Evolutionary conservation across 2,329 filamentous ascomycete genomes (phyloP).

Genomic region (Fusarium virguliforme): DNA sequence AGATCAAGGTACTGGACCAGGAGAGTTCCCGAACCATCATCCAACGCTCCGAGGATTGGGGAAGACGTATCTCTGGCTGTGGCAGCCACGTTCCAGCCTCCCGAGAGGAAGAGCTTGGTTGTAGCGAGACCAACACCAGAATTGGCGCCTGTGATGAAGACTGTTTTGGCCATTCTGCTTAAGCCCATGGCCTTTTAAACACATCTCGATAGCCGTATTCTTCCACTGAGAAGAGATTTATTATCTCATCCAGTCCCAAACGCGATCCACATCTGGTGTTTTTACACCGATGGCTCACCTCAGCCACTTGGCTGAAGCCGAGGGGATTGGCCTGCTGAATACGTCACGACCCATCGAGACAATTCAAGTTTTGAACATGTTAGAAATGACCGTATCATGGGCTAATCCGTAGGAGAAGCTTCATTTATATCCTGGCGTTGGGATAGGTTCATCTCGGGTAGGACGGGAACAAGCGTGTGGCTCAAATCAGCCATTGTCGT

Average conservation of each 20-base stretch:
- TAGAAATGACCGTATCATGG: not conserved
- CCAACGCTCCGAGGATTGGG: constrained; percentile 5
- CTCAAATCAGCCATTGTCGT: constrained; percentile 18
- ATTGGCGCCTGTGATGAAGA: constrained; percentile 31
- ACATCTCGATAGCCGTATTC: not conserved
- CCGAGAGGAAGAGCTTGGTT: constrained; percentile 25
- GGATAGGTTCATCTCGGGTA: constrained; percentile 2
- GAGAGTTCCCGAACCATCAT: constrained; percentile 3
- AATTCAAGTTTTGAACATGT: not conserved
- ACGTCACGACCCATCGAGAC: not conserved
- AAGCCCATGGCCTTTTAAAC: not conserved
- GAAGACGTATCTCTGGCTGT: constrained; percentile 12
- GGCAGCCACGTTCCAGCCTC: constrained; percentile 22
- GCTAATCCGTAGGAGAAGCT: not conserved
- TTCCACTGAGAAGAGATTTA: not conserved
- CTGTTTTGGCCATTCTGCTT: constrained; percentile 1
- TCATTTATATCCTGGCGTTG: not conserved
- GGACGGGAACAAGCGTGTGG: not conserved
- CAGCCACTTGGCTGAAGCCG: constrained; percentile 19
- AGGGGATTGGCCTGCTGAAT: not conserved
- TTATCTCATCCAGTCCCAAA: constrained; percentile 5
- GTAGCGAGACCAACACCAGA: constrained; percentile 27
- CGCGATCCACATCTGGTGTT: not conserved
- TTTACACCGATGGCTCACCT: constrained; percentile 7
- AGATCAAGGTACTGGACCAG: constrained; percentile 28